These are phyloP conservation scores for Dendrobium catenatum DNA, from an alignment of 106 monocot species.

Conservation along the genomic window DNA sequence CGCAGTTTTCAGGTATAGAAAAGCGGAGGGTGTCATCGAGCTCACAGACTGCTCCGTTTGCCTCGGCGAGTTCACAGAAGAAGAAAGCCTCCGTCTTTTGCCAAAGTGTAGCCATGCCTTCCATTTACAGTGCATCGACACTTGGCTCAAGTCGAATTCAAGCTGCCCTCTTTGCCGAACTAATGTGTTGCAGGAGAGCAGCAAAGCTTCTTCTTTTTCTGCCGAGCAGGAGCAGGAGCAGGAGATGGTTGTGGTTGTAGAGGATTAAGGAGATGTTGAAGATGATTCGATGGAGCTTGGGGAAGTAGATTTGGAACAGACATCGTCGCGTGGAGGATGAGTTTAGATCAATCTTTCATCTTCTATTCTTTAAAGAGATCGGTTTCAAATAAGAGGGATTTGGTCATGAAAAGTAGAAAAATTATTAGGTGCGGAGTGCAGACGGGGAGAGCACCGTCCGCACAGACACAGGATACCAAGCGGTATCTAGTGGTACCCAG, in stretches of 20 bases:
- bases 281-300: background rate
- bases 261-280: background rate
- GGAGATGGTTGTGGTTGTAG: background rate
- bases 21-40: conserved; percentile 42
- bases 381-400: conserved; percentile 21
- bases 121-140: conserved; percentile 70
- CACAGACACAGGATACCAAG: too few species aligned
- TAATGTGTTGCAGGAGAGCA: conserved; percentile 10
- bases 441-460: too few species aligned
- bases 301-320: conserved; percentile 20
- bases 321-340: background rate
- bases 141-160: conserved; percentile 68
- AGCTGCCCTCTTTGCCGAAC: conserved; percentile 83
- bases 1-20: conserved; percentile 47
- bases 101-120: conserved; percentile 82
- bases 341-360: conserved; percentile 13
- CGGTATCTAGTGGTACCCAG: too few species aligned
- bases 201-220: too few species aligned
- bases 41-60: conserved; percentile 78
- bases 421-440: too few species aligned
- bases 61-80: conserved; percentile 68
- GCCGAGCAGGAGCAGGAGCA: conserved; percentile 3
- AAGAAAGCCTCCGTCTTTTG: conserved; percentile 58
- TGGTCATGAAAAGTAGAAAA: background rate
- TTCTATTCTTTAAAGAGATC: too few species aligned